A percentile compares a stretch with the other conserved stretches of the same genome.
phyloP scores from a whole-genome alignment of 1,139 yeast genomes.

The Sugiyamaella pinicola region DNA sequence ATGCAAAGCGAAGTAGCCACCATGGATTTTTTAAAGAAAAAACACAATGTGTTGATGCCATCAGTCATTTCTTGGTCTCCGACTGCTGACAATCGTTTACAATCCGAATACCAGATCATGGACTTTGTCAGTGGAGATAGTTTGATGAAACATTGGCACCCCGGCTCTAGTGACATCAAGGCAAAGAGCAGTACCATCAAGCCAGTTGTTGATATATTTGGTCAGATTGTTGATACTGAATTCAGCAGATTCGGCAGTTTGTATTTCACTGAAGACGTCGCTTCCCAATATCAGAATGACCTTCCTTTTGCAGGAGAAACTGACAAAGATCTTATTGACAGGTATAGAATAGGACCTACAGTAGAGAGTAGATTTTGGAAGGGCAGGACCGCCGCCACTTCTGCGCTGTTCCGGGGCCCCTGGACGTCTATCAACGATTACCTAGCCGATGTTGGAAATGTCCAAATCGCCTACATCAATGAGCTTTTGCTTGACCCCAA shows the following conservation, averaged over 20 bases:
- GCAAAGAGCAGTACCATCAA: slow-evolving; percentile 42
- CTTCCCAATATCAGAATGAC: slow-evolving; percentile 45
- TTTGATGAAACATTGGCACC: slow-evolving; percentile 89
- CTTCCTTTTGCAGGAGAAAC: slow-evolving; percentile 69
- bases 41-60: slow-evolving; percentile 60
- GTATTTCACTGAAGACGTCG: slow-evolving; percentile 70
- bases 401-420: slow-evolving; percentile 61
- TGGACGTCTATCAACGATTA: slow-evolving; percentile 63
- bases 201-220: slow-evolving; percentile 44
- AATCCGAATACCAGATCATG: slow-evolving; percentile 75
- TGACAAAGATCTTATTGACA: slow-evolving; percentile 53
- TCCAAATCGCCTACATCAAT: slow-evolving; percentile 67
- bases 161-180: slow-evolving; percentile 60
- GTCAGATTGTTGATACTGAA: slow-evolving; percentile 41
- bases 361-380: slow-evolving; percentile 78
- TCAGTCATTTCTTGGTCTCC: slow-evolving; percentile 70
- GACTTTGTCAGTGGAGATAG: slow-evolving; percentile 78
- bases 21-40: slow-evolving; percentile 69
- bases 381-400: slow-evolving; percentile 47
- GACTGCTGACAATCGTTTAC: slow-evolving; percentile 56
- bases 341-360: slow-evolving; percentile 94
- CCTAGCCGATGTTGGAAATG: slow-evolving; percentile 61
- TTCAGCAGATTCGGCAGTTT: slow-evolving; percentile 81
- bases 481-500: slow-evolving; percentile 54
- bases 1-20: slow-evolving; percentile 93